These are phyloP conservation scores for Sechiopsis laciniata DNA, from an alignment of 306 rosid genomes.

Conservation along the genomic window DNA sequence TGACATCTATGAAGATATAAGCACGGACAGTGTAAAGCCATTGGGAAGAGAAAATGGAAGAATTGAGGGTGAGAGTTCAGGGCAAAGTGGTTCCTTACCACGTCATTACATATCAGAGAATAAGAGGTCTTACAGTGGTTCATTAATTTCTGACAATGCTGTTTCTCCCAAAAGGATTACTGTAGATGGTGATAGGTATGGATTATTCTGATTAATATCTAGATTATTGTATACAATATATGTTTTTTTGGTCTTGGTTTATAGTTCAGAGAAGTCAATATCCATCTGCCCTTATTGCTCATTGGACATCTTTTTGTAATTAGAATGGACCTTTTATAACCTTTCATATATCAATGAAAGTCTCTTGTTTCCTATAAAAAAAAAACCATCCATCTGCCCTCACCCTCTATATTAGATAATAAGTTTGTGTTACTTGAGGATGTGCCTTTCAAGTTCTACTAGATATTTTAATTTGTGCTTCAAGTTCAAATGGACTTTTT, in stretches of 20 bases:
- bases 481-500: neutral
- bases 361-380: no score
- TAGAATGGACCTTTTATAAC: no score
- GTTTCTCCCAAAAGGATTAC: slow-evolving; percentile 15
- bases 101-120: slow-evolving; percentile 22
- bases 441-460: neutral
- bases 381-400: neutral
- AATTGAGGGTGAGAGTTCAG: slow-evolving; percentile 40
- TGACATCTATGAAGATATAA: slow-evolving; percentile 25
- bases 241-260: neutral
- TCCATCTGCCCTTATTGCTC: neutral
- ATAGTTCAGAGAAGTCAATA: neutral
- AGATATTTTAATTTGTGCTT: neutral
- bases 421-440: neutral
- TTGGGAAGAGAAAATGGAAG: slow-evolving; percentile 37
- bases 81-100: slow-evolving; percentile 36
- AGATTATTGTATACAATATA: neutral
- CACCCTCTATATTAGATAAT: neutral
- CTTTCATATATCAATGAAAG: no score
- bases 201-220: slow-evolving; percentile 12
- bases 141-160: slow-evolving; percentile 22
- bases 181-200: slow-evolving; percentile 23
- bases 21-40: slow-evolving; percentile 23
- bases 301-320: no score
- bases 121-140: slow-evolving; percentile 20